Evolutionary conservation across 1,284 basidiomycete species (phyloP).

Genomic region (Cryptococcus sp.): DNA sequence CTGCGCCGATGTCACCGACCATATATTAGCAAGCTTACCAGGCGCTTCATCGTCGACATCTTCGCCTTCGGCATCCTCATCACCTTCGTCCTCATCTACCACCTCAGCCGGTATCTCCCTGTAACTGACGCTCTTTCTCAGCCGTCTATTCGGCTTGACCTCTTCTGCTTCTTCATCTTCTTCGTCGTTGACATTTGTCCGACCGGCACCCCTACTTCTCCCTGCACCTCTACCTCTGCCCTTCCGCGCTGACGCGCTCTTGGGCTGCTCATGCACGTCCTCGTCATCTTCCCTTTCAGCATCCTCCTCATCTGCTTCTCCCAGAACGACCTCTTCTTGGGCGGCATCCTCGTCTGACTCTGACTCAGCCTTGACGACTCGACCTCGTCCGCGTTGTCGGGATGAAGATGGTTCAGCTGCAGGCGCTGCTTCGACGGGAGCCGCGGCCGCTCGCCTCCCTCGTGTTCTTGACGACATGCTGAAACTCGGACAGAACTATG

Average conservation of each 20-base stretch:
- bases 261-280: slow-evolving; percentile 11
- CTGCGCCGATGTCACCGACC: background rate
- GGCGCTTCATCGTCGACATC: slow-evolving; percentile 22
- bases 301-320: slow-evolving; percentile 9
- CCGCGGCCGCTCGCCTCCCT: slow-evolving; percentile 8
- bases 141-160: slow-evolving; percentile 4
- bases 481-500: background rate
- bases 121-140: slow-evolving; percentile 24
- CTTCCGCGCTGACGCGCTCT: background rate
- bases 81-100: slow-evolving; percentile 13
- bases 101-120: slow-evolving; percentile 17
- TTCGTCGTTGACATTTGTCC: slow-evolving; percentile 9
- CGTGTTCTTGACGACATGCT: slow-evolving; percentile 14
- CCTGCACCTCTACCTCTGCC: slow-evolving; percentile 2
- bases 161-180: slow-evolving; percentile 21
- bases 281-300: slow-evolving; percentile 21
- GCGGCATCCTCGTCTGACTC: slow-evolving; percentile 2
- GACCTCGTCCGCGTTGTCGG: background rate
- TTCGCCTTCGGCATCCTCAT: slow-evolving; percentile 19
- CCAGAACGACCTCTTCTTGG: background rate
- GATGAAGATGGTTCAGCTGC: slow-evolving; percentile 9
- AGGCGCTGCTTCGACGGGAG: background rate
- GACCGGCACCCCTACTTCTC: slow-evolving; percentile 12
- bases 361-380: slow-evolving; percentile 8
- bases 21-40: slow-evolving; percentile 18